phyloP scores from a whole-genome alignment of 2,329 filamentous ascomycete genomes.

The Pseudopyrenochaeta lycopersici region DNA sequence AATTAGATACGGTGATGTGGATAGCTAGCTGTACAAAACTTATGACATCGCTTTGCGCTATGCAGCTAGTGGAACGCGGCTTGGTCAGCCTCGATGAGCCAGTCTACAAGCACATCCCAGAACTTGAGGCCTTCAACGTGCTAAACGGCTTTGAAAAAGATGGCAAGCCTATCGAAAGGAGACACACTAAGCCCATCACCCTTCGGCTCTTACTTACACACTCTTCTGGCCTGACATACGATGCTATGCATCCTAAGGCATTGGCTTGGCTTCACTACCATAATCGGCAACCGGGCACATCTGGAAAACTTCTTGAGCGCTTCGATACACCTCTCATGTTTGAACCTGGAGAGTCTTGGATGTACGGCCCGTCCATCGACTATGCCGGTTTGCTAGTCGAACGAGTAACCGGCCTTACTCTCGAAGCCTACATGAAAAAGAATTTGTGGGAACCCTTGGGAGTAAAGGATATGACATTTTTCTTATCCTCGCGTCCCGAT shows the following conservation, averaged over 20 bases:
- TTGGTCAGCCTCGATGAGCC: conserved; percentile 43
- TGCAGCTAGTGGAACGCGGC: conserved; percentile 48
- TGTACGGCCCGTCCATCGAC: conserved; percentile 59
- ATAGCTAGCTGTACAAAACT: conserved; percentile 52
- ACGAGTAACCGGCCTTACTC: conserved; percentile 54
- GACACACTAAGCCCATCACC: conserved; percentile 37
- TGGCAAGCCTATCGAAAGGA: conserved; percentile 32
- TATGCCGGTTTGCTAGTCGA: conserved; percentile 60
- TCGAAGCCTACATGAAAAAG: conserved; percentile 69
- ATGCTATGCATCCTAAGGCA: conserved; percentile 52
- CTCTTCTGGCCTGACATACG: conserved; percentile 59
- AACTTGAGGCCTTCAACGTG: conserved; percentile 36
- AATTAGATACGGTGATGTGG: conserved; percentile 47
- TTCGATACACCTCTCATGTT: conserved; percentile 44
- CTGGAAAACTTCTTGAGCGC: conserved; percentile 57
- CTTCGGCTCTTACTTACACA: conserved; percentile 59
- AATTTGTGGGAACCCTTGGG: conserved; percentile 57
- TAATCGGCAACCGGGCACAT: conserved; percentile 40
- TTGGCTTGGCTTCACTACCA: conserved; percentile 48
- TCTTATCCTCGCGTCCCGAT: conserved; percentile 47
- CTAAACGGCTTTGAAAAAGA: conserved; percentile 35
- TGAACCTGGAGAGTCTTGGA: conserved; percentile 60
- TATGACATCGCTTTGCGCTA: conserved; percentile 42
- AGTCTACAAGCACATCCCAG: conserved; percentile 43
- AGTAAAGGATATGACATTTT: conserved; percentile 63